These are phyloP conservation scores for Lepraria neglecta DNA, from an alignment of 495 filamentous ascomycete genomes.

Conservation along the genomic window DNA sequence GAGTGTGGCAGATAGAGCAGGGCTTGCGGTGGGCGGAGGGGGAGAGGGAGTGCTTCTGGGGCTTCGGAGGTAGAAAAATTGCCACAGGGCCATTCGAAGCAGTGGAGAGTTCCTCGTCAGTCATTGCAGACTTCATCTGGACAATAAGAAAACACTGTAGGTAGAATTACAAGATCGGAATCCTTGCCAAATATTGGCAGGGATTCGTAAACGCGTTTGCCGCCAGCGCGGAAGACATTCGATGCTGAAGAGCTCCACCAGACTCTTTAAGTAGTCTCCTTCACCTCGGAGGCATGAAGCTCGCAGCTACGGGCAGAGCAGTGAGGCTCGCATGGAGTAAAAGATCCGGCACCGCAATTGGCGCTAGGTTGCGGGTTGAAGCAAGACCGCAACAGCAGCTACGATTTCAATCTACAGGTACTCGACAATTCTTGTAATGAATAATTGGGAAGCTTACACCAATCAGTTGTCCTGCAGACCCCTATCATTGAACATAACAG, in stretches of 20 bases:
- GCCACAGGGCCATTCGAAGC: too few relatives aligned
- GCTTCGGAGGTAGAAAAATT: background rate
- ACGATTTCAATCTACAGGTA: slow-evolving; percentile 23
- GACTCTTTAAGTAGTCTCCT: too few relatives aligned
- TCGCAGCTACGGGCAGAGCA: slow-evolving; percentile 42
- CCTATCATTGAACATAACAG: slow-evolving; percentile 1
- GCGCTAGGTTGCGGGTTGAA: background rate
- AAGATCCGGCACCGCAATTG: slow-evolving; percentile 17
- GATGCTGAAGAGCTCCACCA: too few relatives aligned
- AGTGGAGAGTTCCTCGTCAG: background rate
- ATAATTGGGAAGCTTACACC: background rate
- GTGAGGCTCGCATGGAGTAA: slow-evolving; percentile 34
- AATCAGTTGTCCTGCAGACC: slow-evolving; percentile 16
- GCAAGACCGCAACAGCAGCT: slow-evolving; percentile 2
- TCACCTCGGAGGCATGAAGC: slow-evolving; percentile 33
- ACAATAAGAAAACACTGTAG: too few relatives aligned
- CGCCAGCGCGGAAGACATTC: background rate
- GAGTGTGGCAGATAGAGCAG: slow-evolving; percentile 22
- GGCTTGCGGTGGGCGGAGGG: slow-evolving; percentile 26
- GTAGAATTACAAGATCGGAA: background rate
- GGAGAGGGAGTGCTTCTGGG: slow-evolving; percentile 19
- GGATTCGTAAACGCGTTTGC: slow-evolving; percentile 8
- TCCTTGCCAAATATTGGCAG: background rate
- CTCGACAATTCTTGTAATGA: background rate
- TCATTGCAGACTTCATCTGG: too few relatives aligned